phyloP scores from a whole-genome alignment of 148 eudicot species.

The Gaultheria prostrata region DNA sequence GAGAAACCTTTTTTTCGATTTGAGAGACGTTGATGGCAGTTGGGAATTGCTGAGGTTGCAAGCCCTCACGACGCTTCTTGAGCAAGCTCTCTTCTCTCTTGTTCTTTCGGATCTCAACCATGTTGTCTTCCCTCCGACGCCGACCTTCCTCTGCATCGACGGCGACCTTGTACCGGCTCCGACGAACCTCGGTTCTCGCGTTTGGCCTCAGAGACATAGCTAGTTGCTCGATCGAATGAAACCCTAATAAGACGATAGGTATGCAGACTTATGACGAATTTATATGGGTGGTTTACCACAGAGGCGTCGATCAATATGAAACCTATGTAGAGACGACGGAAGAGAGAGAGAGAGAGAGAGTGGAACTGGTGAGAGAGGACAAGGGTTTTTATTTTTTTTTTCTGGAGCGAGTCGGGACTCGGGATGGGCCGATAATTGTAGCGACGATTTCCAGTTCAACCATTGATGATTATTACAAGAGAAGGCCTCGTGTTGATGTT shows the following conservation, averaged over 20 bases:
- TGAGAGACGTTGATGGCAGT: conserved; percentile 26
- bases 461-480: conserved; percentile 9
- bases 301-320: conserved; percentile 22
- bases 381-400: conserved; percentile 9
- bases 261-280: background rate
- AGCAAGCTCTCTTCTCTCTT: conserved; percentile 73
- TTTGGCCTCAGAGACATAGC: conserved; percentile 74
- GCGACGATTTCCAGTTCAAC: conserved; percentile 14
- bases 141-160: conserved; percentile 82
- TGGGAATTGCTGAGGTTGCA: conserved; percentile 45
- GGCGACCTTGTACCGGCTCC: conserved; percentile 78
- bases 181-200: conserved; percentile 66
- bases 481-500: conserved; percentile 15
- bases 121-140: conserved; percentile 64
- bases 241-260: background rate
- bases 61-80: conserved; percentile 82
- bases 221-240: conserved; percentile 11
- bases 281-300: background rate
- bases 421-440: conserved; percentile 10
- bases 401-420: background rate
- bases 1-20: conserved; percentile 49
- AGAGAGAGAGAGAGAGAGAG: background rate
- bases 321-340: background rate
- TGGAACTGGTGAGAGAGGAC: background rate
- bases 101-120: conserved; percentile 81